A percentile compares a stretch with the other conserved stretches of the same genome.
Conservation (phyloP, 2,329 filamentous ascomycete genomes). For the Fusarium sublunatum region DNA sequence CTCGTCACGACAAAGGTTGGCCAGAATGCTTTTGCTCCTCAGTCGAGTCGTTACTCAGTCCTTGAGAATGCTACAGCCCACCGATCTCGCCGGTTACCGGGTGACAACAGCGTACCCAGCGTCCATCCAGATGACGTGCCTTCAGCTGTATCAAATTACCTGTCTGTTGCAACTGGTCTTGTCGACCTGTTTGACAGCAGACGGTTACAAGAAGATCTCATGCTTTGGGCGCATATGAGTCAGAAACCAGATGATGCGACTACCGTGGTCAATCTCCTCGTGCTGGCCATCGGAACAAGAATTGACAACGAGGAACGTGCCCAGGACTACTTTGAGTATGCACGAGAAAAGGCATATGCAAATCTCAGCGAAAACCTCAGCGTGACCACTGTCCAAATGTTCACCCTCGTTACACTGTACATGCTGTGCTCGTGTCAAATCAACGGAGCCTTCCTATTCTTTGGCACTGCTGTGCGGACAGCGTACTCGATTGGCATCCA, state of each 20-base stretch:
- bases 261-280: conserved; percentile 60
- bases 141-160: conserved; percentile 51
- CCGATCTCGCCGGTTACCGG: conserved; percentile 35
- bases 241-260: conserved; percentile 52
- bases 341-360: conserved; percentile 58
- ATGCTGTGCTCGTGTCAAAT: conserved; percentile 67
- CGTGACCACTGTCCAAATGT: conserved; percentile 62
- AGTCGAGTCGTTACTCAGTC: conserved; percentile 62
- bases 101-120: conserved; percentile 42
- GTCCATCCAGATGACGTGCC: conserved; percentile 47
- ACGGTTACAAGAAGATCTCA: conserved; percentile 55
- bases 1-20: conserved; percentile 63
- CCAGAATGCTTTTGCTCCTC: conserved; percentile 62
- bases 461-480: conserved; percentile 63
- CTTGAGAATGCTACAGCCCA: conserved; percentile 57
- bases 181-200: conserved; percentile 61
- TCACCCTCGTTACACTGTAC: conserved; percentile 63
- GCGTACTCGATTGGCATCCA: conserved; percentile 66
- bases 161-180: conserved; percentile 57
- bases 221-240: conserved; percentile 54
- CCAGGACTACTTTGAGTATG: conserved; percentile 62
- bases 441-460: conserved; percentile 65
- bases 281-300: conserved; percentile 63
- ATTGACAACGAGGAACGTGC: conserved; percentile 55
- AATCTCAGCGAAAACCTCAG: conserved; percentile 60